Base-by-base conservation (phyloP, 2,329 filamentous ascomycete genomes). In the Fusarium nygamai region DNA sequence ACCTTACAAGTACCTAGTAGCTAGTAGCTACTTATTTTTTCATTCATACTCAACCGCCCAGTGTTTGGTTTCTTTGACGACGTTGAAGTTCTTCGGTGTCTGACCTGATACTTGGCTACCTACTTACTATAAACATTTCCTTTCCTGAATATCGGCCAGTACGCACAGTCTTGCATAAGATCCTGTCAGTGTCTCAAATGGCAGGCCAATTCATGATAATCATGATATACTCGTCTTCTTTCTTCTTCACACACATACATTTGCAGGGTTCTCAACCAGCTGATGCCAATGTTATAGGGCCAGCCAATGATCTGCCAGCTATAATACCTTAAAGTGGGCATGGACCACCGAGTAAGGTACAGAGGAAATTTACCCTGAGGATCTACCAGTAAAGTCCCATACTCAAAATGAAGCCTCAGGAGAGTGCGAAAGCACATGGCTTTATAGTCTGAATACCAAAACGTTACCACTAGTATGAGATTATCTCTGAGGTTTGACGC, bases 251-350 rank as follows among this genome's bases (percentile, higher is more conserved):
- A 17, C 11, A 36, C 22, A 39, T 36, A 41, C 44, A 71, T 36
- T 54, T 47, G 24, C 67, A 73, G 70, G 60, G 67, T 56, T 72
- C 67, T 50, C 44, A 53, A 61, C 44, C 56, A 56, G 38, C 44
- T 33, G 41, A 54, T 62, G 72, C 72, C 68, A 74, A 74, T 69
- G 63, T 46, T 50, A 27, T 74, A 74, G 58, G 72, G 72, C 71
- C 72, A 74, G 57, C 72, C 72, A 74, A 74, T 74, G 48, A 59
- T 41, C 27, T 46, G 41, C n/a, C 48, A 53, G 48, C 39, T 34
- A 50, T 46, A 20, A 29, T 22, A 29, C 29, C 39, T 60, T 22
- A 33, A 67, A 46, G 64, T 69, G 62, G 38, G 24, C 20, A 65
- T 63, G 50, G 51, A 61, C 50, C 69, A 61, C 58, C 50, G 36